A percentile compares a stretch with the other conserved stretches of the same genome.
Conservation (phyloP, 805 yeast genomes). For the Brettanomyces naardenensis region DNA sequence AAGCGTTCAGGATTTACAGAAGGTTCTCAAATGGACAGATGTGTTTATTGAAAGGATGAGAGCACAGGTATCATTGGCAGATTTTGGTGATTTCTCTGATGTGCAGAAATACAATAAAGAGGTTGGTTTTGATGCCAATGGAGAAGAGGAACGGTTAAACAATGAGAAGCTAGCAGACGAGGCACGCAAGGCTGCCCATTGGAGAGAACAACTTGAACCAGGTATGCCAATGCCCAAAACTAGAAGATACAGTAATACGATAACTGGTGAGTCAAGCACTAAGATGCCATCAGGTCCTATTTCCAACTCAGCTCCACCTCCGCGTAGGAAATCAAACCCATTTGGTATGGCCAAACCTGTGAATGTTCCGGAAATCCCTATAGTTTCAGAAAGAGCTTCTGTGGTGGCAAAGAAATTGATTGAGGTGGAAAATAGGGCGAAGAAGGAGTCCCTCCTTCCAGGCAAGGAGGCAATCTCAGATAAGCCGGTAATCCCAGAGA, state of each 20-base stretch:
- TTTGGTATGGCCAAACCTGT: slow-evolving; percentile 79
- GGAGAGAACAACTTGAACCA: background rate
- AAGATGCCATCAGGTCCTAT: slow-evolving; percentile 8
- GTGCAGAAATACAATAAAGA: slow-evolving; percentile 23
- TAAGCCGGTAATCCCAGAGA: background rate
- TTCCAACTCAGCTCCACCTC: slow-evolving; percentile 53
- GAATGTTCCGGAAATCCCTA: slow-evolving; percentile 7
- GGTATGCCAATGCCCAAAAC: background rate
- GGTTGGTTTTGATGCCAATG: slow-evolving; percentile 19
- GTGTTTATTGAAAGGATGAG: slow-evolving; percentile 31
- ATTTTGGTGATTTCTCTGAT: slow-evolving; percentile 30
- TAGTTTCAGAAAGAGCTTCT: slow-evolving; percentile 10
- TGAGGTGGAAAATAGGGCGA: background rate
- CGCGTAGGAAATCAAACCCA: slow-evolving; percentile 45
- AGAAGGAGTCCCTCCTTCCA: background rate
- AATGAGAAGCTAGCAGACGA: slow-evolving; percentile 4
- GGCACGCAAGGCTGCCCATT: background rate
- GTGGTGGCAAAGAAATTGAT: slow-evolving; percentile 5
- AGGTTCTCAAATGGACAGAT: slow-evolving; percentile 58
- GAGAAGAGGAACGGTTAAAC: slow-evolving; percentile 2
- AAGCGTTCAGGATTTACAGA: slow-evolving; percentile 43
- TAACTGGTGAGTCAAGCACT: background rate
- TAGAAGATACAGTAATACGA: background rate
- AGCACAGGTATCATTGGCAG: slow-evolving; percentile 28
- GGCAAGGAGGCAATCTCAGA: background rate